Base-by-base conservation (phyloP, 1,139 yeast species). In the Scheffersomyces parashehatae region DNA sequence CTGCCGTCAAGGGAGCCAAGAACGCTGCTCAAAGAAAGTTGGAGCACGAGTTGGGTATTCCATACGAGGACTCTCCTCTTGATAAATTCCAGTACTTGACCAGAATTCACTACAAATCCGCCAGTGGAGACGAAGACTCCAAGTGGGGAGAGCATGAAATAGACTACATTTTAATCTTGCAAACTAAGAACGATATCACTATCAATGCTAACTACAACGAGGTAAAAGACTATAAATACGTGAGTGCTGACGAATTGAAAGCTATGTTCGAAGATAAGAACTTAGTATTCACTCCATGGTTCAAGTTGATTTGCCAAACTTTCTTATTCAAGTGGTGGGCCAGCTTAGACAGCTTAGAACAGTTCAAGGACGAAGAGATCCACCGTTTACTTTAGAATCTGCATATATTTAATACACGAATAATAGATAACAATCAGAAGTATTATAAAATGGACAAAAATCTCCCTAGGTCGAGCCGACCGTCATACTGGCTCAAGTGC, bases 91-190 rank as follows among this genome's bases (percentile, higher is more conserved):
- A 86, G 47, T 93, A 84, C 65, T 74, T 93, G 60, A 93, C 97
- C 29, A 82, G 99, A 70, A 93, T 93, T 55, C 99, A 93, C 68
- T 93, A 93, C 69, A 86, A 83, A 72, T 89, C 97, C 7, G 93
- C 97, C 31, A 79, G 86, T 53, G 75, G 76, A 2, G 72, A 62
- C 36, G 79, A 79, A 47, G 76, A 77, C 52, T 90, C 88, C 26
- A 79, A 82, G 46, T 93, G 99, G 99, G 99, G 98, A 40, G 99
- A 93, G 64, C 99, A 93, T 62, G 99, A 93, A 67, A 87, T 93
- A 53, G 99, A 93, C 67, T 93, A 93, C 67, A 95, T 93, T 54
- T 76, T 95, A 59, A 83, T 93, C 50, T 83, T 87, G 57, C 80
- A 77, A 59, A 70, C 90, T 28, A 73, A 78, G 50, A 83, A 90